Percentiles rank a stretch among this genome's conserved stretches.
Conservation (phyloP, 768 basidiomycete species). For the Sarcodon aspratus region DNA sequence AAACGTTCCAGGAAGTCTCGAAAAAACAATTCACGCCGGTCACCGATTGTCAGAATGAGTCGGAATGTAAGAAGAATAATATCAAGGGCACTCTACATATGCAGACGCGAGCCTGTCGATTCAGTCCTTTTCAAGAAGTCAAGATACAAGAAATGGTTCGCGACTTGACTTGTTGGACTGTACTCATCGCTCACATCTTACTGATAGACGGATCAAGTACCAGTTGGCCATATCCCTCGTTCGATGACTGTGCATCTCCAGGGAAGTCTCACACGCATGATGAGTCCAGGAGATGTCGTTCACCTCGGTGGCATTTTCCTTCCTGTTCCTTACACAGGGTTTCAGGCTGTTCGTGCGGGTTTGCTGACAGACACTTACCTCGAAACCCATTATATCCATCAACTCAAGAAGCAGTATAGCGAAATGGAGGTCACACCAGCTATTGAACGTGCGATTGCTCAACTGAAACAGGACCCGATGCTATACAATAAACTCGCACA, state of each 20-base stretch:
- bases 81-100: conserved; percentile 89
- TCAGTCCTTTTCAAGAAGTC: conserved; percentile 96
- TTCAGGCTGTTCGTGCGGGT: conserved; percentile 93
- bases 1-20: conserved; percentile 96
- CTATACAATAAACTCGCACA: conserved; percentile 82
- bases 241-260: conserved; percentile 97
- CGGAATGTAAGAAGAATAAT: conserved; percentile 77
- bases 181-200: conserved; percentile 2
- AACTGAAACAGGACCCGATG: conserved; percentile 62
- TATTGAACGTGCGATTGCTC: conserved; percentile 56
- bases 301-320: conserved; percentile 96
- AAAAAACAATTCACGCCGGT: conserved; percentile 88
- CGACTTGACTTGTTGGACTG: background rate
- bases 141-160: conserved; percentile 97
- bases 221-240: conserved; percentile 96
- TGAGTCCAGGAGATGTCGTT: conserved; percentile 95
- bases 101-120: conserved; percentile 96
- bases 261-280: conserved; percentile 77
- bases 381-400: conserved; percentile 81
- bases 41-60: conserved; percentile 75
- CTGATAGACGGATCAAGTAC: conserved; percentile 89
- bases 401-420: conserved; percentile 95
- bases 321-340: conserved; percentile 95
- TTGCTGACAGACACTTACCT: conserved; percentile 96
- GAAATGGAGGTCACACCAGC: conserved; percentile 90